phyloP scores from a whole-genome alignment of 345 rosid species.

The Salix purpurea region DNA sequence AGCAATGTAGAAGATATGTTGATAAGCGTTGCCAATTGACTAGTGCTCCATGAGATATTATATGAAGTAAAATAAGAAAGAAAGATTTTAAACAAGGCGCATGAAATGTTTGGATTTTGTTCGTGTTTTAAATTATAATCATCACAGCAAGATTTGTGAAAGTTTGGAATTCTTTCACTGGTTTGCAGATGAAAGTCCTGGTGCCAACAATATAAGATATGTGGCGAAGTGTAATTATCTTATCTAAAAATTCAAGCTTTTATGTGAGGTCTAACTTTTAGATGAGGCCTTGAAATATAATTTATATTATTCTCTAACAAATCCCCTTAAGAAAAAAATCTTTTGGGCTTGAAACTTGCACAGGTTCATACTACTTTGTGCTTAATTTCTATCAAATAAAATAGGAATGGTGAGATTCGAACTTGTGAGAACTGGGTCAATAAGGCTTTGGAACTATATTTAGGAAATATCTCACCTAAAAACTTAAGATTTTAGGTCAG shows the following conservation, averaged over 20 bases:
- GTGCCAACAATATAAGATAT: background rate
- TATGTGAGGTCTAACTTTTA: too few species aligned
- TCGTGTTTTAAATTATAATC: background rate
- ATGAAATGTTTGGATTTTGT: background rate
- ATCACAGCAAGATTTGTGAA: background rate
- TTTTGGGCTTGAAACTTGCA: too few species aligned
- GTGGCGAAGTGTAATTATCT: background rate
- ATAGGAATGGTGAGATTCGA: too few species aligned
- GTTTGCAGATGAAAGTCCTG: background rate
- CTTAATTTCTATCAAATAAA: too few species aligned
- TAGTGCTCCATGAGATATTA: background rate
- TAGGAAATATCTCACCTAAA: too few species aligned
- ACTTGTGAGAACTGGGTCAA: accelerated
- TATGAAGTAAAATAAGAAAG: background rate
- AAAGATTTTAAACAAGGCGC: background rate
- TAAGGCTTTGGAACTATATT: too few species aligned
- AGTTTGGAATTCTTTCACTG: background rate
- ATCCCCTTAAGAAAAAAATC: too few species aligned
- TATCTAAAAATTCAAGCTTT: too few species aligned
- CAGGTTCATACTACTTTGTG: too few species aligned
- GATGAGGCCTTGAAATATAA: too few species aligned
- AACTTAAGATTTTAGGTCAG: too few species aligned
- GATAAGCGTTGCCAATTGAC: background rate
- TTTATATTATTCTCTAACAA: too few species aligned
- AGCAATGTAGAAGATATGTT: background rate